These are phyloP conservation scores for Gossypium turneri DNA, from an alignment of 345 rosid species.

Conservation along the genomic window DNA sequence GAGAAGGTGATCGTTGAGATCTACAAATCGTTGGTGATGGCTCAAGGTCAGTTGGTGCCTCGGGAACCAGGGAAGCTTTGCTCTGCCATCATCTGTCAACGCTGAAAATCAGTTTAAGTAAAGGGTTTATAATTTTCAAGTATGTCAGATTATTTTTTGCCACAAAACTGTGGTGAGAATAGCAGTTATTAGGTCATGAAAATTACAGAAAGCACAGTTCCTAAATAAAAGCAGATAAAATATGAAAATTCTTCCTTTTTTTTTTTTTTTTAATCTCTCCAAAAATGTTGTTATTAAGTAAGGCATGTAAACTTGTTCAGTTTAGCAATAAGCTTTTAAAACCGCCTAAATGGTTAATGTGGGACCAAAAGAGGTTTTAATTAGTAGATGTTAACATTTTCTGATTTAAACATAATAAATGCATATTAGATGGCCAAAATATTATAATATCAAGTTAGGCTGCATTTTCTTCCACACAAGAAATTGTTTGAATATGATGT, in stretches of 20 bases:
- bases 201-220: not conserved
- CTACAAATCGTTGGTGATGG: slow-evolving; percentile 56
- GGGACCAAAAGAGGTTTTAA: not conserved
- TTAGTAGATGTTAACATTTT: not conserved
- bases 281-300: too few relatives aligned
- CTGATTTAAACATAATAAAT: not conserved
- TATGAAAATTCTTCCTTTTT: not conserved
- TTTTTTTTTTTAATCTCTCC: not conserved
- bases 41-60: slow-evolving; percentile 42
- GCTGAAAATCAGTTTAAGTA: not conserved
- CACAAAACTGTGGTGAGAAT: not conserved
- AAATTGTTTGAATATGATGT: not conserved
- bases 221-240: not conserved
- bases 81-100: slow-evolving; percentile 20
- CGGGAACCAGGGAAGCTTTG: slow-evolving; percentile 31
- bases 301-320: not conserved
- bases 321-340: slow-evolving; percentile 6
- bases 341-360: not conserved
- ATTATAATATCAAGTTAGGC: too few relatives aligned
- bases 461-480: not conserved
- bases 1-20: slow-evolving; percentile 57
- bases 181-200: not conserved
- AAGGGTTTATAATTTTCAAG: not conserved
- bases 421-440: not conserved
- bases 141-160: not conserved